Conservation (phyloP, 2,329 filamentous ascomycete species). For the Byssochlamys sp. region DNA sequence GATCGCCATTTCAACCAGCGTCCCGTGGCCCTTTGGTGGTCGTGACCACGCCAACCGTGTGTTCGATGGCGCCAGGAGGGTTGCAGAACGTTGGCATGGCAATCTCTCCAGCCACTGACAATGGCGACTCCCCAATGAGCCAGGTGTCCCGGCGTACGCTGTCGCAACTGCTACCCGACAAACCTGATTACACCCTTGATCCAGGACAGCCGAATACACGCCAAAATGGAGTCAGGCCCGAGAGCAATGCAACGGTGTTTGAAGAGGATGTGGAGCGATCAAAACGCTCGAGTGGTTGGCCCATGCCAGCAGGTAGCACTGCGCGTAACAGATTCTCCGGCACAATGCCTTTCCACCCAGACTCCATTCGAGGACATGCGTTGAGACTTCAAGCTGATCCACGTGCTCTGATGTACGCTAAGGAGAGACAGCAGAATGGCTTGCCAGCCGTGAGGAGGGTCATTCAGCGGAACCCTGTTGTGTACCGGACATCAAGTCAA, state of each 20-base stretch:
- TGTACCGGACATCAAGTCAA: neutral
- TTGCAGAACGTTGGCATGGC: conserved; percentile 22
- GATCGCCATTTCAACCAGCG: conserved; percentile 9
- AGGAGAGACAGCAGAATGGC: conserved; percentile 9
- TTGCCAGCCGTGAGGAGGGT: neutral
- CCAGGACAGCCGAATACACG: conserved; percentile 30
- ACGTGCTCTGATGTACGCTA: conserved; percentile 23
- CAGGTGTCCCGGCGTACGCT: conserved; percentile 27
- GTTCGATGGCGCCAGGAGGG: neutral
- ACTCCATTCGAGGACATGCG: conserved; percentile 6
- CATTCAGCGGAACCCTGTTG: neutral
- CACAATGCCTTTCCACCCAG: neutral
- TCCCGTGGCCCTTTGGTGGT: conserved; percentile 1
- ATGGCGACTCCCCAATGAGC: conserved; percentile 20
- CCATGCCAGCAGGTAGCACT: conserved; percentile 1
- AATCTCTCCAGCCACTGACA: conserved; percentile 17
- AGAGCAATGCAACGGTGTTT: conserved; percentile 27
- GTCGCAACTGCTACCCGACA: conserved; percentile 29
- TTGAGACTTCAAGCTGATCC: conserved; percentile 27
- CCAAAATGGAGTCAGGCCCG: conserved; percentile 14
- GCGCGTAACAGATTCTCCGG: conserved; percentile 1
- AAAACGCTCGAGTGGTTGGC: conserved; percentile 8
- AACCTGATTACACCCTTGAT: conserved; percentile 23
- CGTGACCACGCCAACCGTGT: neutral
- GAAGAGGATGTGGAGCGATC: conserved; percentile 26